Evolutionary conservation across 2,329 filamentous ascomycete genomes (phyloP).

Genomic region (Xylariaceae sp.): DNA sequence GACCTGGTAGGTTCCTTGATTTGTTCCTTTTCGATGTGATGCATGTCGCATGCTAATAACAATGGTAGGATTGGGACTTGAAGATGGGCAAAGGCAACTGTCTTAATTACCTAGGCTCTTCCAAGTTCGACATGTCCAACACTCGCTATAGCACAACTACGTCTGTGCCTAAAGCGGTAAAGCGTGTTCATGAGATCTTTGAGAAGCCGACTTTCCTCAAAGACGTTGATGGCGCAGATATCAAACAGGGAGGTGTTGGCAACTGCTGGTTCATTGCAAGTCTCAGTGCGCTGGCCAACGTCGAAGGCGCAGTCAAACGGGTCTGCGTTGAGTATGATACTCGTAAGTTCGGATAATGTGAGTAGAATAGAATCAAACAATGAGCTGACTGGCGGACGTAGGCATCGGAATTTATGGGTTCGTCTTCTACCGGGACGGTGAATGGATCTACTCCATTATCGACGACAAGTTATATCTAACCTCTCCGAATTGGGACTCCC

Average conservation of each 20-base stretch:
- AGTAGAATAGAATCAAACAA: not conserved
- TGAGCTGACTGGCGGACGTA: slow-evolving; percentile 47
- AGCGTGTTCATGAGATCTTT: slow-evolving; percentile 76
- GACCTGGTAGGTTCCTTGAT: slow-evolving; percentile 58
- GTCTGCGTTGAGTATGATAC: slow-evolving; percentile 79
- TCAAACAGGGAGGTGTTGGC: slow-evolving; percentile 79
- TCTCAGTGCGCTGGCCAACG: slow-evolving; percentile 77
- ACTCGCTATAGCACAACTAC: slow-evolving; percentile 55
- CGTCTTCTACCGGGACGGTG: slow-evolving; percentile 85
- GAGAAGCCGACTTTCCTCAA: slow-evolving; percentile 73
- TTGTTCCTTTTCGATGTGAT: slow-evolving; percentile 38
- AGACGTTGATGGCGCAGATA: slow-evolving; percentile 72
- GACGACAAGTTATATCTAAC: slow-evolving; percentile 90
- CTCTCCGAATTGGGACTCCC: slow-evolving; percentile 82
- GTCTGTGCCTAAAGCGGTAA: slow-evolving; percentile 73
- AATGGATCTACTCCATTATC: slow-evolving; percentile 91
- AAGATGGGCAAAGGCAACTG: slow-evolving; percentile 67
- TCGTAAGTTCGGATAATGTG: slow-evolving; percentile 45
- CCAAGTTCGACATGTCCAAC: slow-evolving; percentile 58
- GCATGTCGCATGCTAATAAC: slow-evolving; percentile 42
- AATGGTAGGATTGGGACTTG: slow-evolving; percentile 67
- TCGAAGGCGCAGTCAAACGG: slow-evolving; percentile 71
- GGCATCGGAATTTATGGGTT: slow-evolving; percentile 87
- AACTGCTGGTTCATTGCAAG: slow-evolving; percentile 86
- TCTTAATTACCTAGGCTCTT: slow-evolving; percentile 59